These are phyloP conservation scores for Betula pendula DNA, from an alignment of 306 rosid genomes.

Conservation along the genomic window DNA sequence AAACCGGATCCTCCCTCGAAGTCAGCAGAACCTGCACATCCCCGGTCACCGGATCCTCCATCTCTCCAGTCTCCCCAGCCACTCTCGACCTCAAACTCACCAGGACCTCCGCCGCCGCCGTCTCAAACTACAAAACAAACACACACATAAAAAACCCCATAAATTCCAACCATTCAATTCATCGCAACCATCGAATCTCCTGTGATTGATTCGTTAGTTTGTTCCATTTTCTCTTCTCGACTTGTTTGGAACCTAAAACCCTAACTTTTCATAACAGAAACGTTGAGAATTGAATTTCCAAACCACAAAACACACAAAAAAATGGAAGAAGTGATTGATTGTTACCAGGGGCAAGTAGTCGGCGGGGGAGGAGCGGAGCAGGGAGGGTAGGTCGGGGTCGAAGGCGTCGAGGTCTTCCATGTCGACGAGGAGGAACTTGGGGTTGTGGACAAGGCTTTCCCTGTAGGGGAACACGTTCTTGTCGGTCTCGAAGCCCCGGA, in stretches of 20 bases:
- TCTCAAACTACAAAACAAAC: conserved; percentile 62
- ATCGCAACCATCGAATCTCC: too few species aligned
- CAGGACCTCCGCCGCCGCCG: conserved; percentile 92
- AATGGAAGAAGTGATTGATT: too few species aligned
- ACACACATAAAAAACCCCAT: neutral
- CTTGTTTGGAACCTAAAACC: too few species aligned
- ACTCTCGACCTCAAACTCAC: conserved; percentile 80
- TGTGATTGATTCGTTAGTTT: too few species aligned
- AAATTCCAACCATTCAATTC: neutral
- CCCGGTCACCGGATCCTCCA: conserved; percentile 82
- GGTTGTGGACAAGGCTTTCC: conserved; percentile 74
- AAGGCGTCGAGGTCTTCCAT: conserved; percentile 78
- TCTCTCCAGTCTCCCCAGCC: conserved; percentile 71
- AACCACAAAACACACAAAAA: conserved; percentile 44
- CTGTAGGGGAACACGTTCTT: conserved; percentile 77
- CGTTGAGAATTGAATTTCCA: conserved; percentile 10
- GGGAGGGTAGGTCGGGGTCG: conserved; percentile 73
- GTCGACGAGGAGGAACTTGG: conserved; percentile 60
- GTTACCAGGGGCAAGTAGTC: conserved; percentile 76
- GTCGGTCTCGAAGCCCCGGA: conserved; percentile 72
- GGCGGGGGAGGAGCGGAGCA: conserved; percentile 79
- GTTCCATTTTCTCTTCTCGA: too few species aligned
- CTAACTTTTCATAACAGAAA: too few species aligned
- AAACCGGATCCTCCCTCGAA: conserved; percentile 76
- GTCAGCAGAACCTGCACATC: conserved; percentile 90